A percentile compares a stretch with the other conserved stretches of the same genome.
These are phyloP conservation scores for Alternaria gansuensis DNA, from an alignment of 2,329 filamentous ascomycete species.

Conservation along the genomic window DNA sequence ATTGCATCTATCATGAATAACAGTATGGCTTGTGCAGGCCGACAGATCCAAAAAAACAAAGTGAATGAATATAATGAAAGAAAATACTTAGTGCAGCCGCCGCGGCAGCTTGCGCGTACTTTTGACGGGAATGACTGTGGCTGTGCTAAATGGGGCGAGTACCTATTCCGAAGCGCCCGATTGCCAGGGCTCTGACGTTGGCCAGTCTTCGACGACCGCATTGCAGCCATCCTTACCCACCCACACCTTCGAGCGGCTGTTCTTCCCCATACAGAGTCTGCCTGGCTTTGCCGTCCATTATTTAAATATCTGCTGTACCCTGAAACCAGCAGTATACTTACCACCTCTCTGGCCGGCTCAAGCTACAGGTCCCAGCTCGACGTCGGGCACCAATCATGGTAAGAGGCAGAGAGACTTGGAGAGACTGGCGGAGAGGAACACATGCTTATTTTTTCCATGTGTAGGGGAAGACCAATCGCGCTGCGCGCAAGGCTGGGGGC, in stretches of 20 bases:
- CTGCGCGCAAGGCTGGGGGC: constrained; percentile 62
- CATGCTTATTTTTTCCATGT: constrained; percentile 30
- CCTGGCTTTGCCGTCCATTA: constrained; percentile 14
- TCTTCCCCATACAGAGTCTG: constrained; percentile 11
- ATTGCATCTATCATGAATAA: background rate
- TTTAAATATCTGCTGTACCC: constrained; percentile 3
- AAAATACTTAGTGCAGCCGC: background rate
- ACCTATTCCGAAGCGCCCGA: constrained; percentile 20
- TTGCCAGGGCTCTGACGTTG: constrained; percentile 21
- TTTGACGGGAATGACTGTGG: constrained; percentile 26
- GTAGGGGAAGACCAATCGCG: constrained; percentile 66
- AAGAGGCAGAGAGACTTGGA: constrained; percentile 22
- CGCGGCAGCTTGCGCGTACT: constrained; percentile 18
- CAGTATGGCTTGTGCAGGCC: background rate
- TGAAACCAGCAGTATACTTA: constrained; percentile 21
- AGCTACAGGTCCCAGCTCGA: constrained; percentile 32
- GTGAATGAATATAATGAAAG: background rate
- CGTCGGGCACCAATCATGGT: constrained; percentile 51
- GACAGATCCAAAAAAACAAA: background rate
- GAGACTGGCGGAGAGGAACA: constrained; percentile 12
- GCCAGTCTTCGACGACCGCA: constrained; percentile 10
- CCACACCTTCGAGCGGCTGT: constrained; percentile 19
- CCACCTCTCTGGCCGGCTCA: constrained; percentile 24
- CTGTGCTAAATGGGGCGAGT: constrained; percentile 23
- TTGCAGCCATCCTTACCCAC: constrained; percentile 19